Evolutionary conservation across 1,284 basidiomycete genomes (phyloP), one percentile per base, ranked within the genome.

Genomic region (Pterulicium gracile): DNA sequence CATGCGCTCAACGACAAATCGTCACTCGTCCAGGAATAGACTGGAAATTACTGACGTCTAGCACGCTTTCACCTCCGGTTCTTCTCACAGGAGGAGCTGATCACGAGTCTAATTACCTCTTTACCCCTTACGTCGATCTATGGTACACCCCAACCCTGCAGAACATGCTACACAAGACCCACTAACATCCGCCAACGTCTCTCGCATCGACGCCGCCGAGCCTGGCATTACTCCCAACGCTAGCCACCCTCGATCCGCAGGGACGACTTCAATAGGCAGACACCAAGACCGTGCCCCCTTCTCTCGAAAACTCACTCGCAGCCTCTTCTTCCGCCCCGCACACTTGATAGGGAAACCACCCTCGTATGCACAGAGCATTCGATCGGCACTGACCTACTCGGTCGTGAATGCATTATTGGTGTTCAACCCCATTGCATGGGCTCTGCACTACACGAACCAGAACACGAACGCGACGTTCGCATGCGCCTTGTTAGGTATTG

Each of bases 371-470:
- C n/a, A 36, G 32, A 47, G 45, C 23, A 12, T 48, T 4, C 23
- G 27, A 20, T 48, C 47, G n/a, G 47, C 47, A 12, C 20, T 44
- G n/a, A 48, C 47, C 23, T 47, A 46, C 22, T 35, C 24, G 15
- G 34, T 18, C 18, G 19, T 47, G 15, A 47, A 47, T 19, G 46
- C 42, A 10, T 40, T 47, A 24, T 24, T 47, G 23, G 14, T 43
- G 3, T 47, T 47, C 10, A 47, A 47, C 18, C 46, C 46, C 23
- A 43, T 47, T 14, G 46, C 46, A 3, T 47, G 46, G 46, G 46
- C 46, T 3, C 24, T 47, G 35, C 46, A 47, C 12, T 47, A 47
- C 21, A 43, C 46, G 5, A 36, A 47, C n/a, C 46, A 47, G 14
- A 43, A 41, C 10, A 22, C 40, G 13, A 27, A 15, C 15, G 46